These are phyloP conservation scores for Ramaria sp. DNA, from an alignment of 768 basidiomycete species.

Conservation along the genomic window DNA sequence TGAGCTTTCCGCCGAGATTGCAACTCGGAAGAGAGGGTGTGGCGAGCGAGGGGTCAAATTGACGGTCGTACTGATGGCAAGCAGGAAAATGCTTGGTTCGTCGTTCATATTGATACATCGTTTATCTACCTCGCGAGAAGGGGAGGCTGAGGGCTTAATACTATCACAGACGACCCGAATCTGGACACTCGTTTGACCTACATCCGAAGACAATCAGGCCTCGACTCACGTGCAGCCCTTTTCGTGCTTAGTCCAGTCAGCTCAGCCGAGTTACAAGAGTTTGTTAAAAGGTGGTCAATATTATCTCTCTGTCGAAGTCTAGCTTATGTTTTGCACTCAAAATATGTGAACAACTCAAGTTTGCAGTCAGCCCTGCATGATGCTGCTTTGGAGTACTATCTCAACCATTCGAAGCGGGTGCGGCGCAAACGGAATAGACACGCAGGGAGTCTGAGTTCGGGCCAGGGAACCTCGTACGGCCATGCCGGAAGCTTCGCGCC, in stretches of 20 bases:
- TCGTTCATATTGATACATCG: conserved; percentile 8
- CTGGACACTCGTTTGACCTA: conserved; percentile 78
- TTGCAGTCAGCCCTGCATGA: conserved; percentile 86
- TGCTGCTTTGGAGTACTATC: conserved; percentile 88
- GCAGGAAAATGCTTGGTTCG: conserved; percentile 74
- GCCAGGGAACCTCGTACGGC: conserved; percentile 32
- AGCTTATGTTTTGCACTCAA: background rate
- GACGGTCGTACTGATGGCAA: conserved; percentile 90
- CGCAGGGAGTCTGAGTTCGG: conserved; percentile 22
- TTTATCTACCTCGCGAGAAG: background rate
- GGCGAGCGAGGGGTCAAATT: conserved; percentile 87
- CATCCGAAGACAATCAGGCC: conserved; percentile 77
- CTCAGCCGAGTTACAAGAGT: conserved; percentile 76
- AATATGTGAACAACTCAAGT: conserved; percentile 25
- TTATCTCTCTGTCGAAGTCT: background rate
- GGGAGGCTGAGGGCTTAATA: background rate
- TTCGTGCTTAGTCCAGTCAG: conserved; percentile 94
- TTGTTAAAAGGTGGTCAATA: conserved; percentile 58
- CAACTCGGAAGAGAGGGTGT: conserved; percentile 64
- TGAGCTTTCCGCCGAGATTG: conserved; percentile 72
- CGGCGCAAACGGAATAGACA: conserved; percentile 81
- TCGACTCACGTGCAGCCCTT: conserved; percentile 85
- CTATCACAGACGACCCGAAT: conserved; percentile 60
- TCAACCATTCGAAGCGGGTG: conserved; percentile 84
- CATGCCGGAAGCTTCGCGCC: background rate